phyloP scores from a whole-genome alignment of 2,329 filamentous ascomycete species.

The Sphaerulina musiva region DNA sequence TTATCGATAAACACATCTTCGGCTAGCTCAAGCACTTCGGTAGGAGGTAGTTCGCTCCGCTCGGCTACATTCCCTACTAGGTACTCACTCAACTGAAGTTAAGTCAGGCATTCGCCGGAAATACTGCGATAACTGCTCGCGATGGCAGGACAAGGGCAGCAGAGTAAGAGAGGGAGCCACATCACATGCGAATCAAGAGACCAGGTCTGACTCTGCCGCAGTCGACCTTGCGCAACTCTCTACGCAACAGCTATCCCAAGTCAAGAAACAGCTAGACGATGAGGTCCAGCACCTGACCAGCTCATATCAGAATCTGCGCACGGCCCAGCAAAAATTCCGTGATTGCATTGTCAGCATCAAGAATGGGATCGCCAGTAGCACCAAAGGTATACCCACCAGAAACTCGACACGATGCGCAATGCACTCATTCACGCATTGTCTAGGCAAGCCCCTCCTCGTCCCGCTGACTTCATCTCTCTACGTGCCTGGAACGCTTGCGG shows the following conservation, averaged over 20 bases:
- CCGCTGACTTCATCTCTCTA: constrained; percentile 92
- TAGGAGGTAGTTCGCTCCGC: too few relatives aligned
- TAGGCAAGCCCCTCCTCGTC: constrained; percentile 67
- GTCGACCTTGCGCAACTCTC: constrained; percentile 72
- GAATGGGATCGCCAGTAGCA: constrained; percentile 35
- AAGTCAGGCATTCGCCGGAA: too few relatives aligned
- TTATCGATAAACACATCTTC: too few relatives aligned
- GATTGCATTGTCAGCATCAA: constrained; percentile 79
- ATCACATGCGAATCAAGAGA: background rate
- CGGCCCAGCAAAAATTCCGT: constrained; percentile 83
- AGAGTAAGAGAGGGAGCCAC: constrained; percentile 19
- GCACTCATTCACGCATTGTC: constrained; percentile 2
- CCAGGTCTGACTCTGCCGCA: constrained; percentile 24
- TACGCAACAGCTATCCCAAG: constrained; percentile 74
- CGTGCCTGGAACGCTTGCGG: constrained; percentile 72
- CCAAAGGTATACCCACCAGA: constrained; percentile 26
- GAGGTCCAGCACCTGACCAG: constrained; percentile 90
- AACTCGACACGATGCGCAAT: background rate
- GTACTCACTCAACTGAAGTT: too few relatives aligned
- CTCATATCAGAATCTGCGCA: constrained; percentile 83
- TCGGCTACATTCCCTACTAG: too few relatives aligned
- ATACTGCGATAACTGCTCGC: background rate
- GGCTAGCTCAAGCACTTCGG: too few relatives aligned
- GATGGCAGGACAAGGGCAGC: constrained; percentile 22
- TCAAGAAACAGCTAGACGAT: constrained; percentile 94